Base-by-base conservation (phyloP, 495 filamentous ascomycete genomes). In the Pseudevernia furfuracea region DNA sequence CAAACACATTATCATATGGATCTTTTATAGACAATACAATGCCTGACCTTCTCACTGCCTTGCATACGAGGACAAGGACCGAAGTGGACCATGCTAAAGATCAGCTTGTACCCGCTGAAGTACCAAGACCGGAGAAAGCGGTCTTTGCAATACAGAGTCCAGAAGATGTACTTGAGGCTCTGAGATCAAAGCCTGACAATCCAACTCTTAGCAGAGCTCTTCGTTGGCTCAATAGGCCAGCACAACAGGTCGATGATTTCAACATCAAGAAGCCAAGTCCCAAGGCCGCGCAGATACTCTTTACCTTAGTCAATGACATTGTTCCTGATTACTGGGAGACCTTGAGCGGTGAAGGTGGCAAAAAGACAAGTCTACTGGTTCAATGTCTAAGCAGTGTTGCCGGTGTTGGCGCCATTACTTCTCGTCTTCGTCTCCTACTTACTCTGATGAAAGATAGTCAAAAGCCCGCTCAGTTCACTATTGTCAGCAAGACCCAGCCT, bases 271-370 rank as follows among this genome's bases (percentile, higher is more conserved):
- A 76, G n/a, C 85, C 89, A 52, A 80, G 79, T 46, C 84, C 91
- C 4, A 74, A 81, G 67, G 76, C 83, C 59, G 82, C 90, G 8
- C 87, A 91, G 69, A 82, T 96, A 9, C 76, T 91, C 57, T 85
- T 87, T 70, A 73, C 80, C 14, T 75, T 96, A 67, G 83, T 91
- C 63, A 84, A 77, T 43, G 82, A 82, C 43, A 89, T 87, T 46
- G 77, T 92, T 9, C 87, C 89, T 8, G 86, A 89, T 67, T 91
- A 89, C 73, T 96, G 92, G 92, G 64, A 75, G n/a, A 66, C 81
- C 37, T 67, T 91, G 36, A 73, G 79, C 61, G 56, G 64, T 64
- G 28, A 72, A 73, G 71, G 48, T 59, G 59, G 61, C 28, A 80
- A 77, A 63, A 25, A 67, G 43, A 73, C 73, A 55, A 74, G 64